These are phyloP conservation scores for Ajuga chamaepitys DNA, from an alignment of 257 asterid species.

Conservation along the genomic window DNA sequence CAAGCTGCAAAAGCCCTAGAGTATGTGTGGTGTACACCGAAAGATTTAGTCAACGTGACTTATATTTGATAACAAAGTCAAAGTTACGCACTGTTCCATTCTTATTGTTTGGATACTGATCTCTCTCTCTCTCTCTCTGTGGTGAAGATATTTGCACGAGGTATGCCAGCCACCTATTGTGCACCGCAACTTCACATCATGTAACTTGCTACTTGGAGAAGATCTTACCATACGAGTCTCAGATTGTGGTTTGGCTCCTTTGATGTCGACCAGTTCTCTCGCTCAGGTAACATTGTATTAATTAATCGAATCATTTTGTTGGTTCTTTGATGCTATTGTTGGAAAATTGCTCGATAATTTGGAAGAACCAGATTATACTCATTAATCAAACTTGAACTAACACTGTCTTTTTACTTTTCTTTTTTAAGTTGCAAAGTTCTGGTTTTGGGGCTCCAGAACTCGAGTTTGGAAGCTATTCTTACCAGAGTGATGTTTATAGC, in stretches of 20 bases:
- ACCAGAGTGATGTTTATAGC: slow-evolving; percentile 85
- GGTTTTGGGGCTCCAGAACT: slow-evolving; percentile 97
- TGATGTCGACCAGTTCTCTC: slow-evolving; percentile 51
- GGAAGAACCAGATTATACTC: background rate
- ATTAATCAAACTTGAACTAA: slow-evolving; percentile 4
- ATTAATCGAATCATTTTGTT: background rate
- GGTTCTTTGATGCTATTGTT: background rate
- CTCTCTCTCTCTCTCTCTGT: slow-evolving; percentile 1
- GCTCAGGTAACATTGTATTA: slow-evolving; percentile 35
- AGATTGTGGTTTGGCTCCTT: slow-evolving; percentile 74
- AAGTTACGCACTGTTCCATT: background rate
- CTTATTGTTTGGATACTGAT: slow-evolving; percentile 10
- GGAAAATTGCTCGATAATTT: background rate
- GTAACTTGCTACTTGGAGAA: slow-evolving; percentile 65
- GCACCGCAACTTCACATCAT: slow-evolving; percentile 77
- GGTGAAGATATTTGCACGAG: slow-evolving; percentile 82
- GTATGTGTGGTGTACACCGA: slow-evolving; percentile 51
- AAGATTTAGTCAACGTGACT: background rate
- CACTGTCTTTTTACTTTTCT: slow-evolving; percentile 10
- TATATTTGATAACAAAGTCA: background rate
- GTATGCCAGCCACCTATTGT: slow-evolving; percentile 55
- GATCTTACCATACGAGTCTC: slow-evolving; percentile 60
- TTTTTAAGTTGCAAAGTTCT: slow-evolving; percentile 60
- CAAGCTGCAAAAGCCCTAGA: slow-evolving; percentile 90
- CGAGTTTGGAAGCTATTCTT: slow-evolving; percentile 65